Evolutionary conservation across 108 stramenopile species (phyloP), one percentile per base, ranked within the genome.

Genomic region (Cyclotella kingstonii): DNA sequence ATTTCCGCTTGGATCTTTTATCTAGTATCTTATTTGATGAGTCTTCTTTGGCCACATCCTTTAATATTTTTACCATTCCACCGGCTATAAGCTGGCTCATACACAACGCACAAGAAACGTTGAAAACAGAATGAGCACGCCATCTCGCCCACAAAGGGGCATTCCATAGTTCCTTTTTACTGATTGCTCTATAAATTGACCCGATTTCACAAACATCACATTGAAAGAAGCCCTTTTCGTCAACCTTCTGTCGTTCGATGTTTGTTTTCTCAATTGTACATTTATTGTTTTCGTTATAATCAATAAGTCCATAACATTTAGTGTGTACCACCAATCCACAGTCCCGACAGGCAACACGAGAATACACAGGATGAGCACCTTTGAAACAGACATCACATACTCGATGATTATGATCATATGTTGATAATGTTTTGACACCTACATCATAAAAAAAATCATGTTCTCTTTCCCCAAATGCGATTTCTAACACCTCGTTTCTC

Each of bases 291-390:
- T 56, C 28, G 8, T 19, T 39, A 15, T 71, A 47, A 57, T 71
- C 71, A 36, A 31, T 23, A 0, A 73, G 48, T 3, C 71, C 63
- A 53, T 73, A 73, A 53, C 71, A 73, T 2, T 65, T 9, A 1
- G 71, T 73, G 33, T 73, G 71, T 36, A 65, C 71, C 22, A 73
- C 57, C 21, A 73, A 58, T 28, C 71, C 63, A 23, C 71, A 73
- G 10, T 51, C 51, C 18, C 63, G 71, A 44, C 71, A 73, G 1
- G 71, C 71, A 6, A 73, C 71, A 9, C 71, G 54, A 43, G 57
- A 63, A 21, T 59, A 44, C 5, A 43, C 10, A 4, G 36, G 49
- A 50, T 56, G 54, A 5, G 57, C 25, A 26, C 63, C 63, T 33
- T 50, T 7, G 33, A 73, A 73, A 58, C 71, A 73, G 28, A 73